Evolutionary conservation across 768 basidiomycete species (phyloP).

Genomic region (Phylloporus arenicola): DNA sequence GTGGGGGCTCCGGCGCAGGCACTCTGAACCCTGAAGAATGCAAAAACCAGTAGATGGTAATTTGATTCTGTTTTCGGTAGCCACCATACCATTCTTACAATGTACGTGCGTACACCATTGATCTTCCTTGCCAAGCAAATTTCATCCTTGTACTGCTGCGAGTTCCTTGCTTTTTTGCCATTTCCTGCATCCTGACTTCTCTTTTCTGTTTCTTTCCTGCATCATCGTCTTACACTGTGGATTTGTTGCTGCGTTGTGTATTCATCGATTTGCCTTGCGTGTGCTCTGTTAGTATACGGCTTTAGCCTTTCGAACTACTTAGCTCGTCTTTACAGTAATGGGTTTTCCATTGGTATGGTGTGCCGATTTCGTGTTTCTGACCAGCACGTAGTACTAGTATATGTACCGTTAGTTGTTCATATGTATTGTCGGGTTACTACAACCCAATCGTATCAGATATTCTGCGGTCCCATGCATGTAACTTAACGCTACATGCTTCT

Average conservation of each 20-base stretch:
- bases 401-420: not conserved
- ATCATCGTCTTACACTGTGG: not conserved
- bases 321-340: slow-evolving; percentile 16
- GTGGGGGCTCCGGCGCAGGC: slow-evolving; percentile 38
- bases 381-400: not conserved
- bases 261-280: slow-evolving; percentile 4
- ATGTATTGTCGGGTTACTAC: no score
- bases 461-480: no score
- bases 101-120: slow-evolving; percentile 10
- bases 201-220: not conserved
- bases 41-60: slow-evolving; percentile 70
- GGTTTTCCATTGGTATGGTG: slow-evolving; percentile 9
- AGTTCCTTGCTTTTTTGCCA: not conserved
- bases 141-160: slow-evolving; percentile 8
- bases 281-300: not conserved
- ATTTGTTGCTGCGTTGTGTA: slow-evolving; percentile 9
- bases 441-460: no score
- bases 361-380: not conserved
- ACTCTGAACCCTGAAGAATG: slow-evolving; percentile 73
- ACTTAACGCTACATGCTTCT: no score
- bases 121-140: slow-evolving; percentile 13
- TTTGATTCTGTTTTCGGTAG: slow-evolving; percentile 9
- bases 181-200: not conserved
- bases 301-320: slow-evolving; percentile 15
- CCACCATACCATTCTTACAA: slow-evolving; percentile 17